These are phyloP conservation scores for Mycena haematopus DNA, from an alignment of 768 basidiomycete species.

Conservation along the genomic window DNA sequence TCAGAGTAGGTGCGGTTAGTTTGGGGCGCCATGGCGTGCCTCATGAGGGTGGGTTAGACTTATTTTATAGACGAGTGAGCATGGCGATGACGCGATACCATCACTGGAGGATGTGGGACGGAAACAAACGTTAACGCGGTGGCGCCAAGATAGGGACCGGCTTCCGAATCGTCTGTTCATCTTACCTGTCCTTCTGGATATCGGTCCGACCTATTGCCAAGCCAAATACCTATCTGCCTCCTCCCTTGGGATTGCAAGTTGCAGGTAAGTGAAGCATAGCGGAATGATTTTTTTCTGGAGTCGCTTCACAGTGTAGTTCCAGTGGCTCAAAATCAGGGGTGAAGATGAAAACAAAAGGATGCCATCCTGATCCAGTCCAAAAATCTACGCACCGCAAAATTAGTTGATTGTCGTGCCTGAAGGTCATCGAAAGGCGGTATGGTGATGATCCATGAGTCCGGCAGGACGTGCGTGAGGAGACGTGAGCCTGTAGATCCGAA, in stretches of 20 bases:
- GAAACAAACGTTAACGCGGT: not conserved
- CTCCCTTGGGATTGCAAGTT: not conserved
- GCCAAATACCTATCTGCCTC: not conserved
- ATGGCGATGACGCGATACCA: slow-evolving; percentile 22
- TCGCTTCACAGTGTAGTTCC: too few relatives aligned
- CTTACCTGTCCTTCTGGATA: slow-evolving; percentile 1
- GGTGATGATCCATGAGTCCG: slow-evolving; percentile 10
- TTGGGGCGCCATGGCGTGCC: slow-evolving; percentile 30
- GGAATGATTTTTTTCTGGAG: not conserved
- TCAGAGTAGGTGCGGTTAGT: slow-evolving; percentile 48
- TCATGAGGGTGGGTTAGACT: slow-evolving; percentile 17
- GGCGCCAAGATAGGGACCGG: slow-evolving; percentile 19
- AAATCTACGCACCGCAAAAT: slow-evolving; percentile 4
- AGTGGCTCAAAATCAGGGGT: slow-evolving; percentile 6
- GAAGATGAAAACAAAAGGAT: slow-evolving; percentile 6
- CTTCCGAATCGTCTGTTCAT: slow-evolving; percentile 8
- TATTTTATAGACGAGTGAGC: slow-evolving; percentile 17
- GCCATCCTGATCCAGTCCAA: not conserved
- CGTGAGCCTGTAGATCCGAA: slow-evolving; percentile 12
- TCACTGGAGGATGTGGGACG: slow-evolving; percentile 4
- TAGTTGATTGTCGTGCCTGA: slow-evolving; percentile 10
- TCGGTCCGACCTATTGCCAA: slow-evolving; percentile 3
- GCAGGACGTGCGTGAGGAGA: not conserved
- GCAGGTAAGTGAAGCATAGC: not conserved
- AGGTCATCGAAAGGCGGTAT: not conserved